Conservation (phyloP, 31 red algal species). For the Odonthalia washingtoniensis region DNA sequence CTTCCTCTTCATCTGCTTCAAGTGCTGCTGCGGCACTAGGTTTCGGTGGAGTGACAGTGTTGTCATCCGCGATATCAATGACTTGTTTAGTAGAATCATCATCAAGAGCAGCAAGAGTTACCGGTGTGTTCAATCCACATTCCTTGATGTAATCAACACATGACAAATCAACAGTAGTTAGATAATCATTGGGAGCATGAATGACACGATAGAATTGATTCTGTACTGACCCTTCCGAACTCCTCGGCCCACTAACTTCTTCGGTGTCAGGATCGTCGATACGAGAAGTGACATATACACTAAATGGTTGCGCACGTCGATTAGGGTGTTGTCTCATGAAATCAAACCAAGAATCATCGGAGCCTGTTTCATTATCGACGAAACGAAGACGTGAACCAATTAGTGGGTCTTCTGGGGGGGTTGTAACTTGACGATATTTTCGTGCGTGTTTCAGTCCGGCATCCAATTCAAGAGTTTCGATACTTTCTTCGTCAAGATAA, state of each 20-base stretch:
- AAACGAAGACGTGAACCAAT: constrained; percentile 42
- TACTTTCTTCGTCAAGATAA: constrained; percentile 51
- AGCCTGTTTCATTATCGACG: background rate
- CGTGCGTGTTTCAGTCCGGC: constrained; percentile 19
- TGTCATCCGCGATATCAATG: background rate
- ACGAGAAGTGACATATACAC: constrained; percentile 33
- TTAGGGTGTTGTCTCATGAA: constrained; percentile 39
- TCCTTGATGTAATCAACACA: constrained; percentile 16
- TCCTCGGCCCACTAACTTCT: constrained; percentile 43
- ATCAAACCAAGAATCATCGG: constrained; percentile 54
- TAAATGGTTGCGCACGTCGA: background rate
- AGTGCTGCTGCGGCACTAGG: background rate
- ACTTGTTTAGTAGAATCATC: background rate
- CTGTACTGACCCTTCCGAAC: background rate
- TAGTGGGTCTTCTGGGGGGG: constrained; percentile 26
- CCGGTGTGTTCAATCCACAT: background rate
- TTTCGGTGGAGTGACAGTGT: background rate
- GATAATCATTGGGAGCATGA: constrained; percentile 45
- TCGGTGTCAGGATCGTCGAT: constrained; percentile 29
- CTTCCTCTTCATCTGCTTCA: background rate
- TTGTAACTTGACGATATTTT: background rate
- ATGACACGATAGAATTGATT: constrained; percentile 53
- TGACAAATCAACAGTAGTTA: constrained; percentile 52
- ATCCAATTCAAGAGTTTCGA: constrained; percentile 47
- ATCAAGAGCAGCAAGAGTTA: background rate